Percentiles rank a stretch among this genome's conserved stretches.
Conservation (phyloP, 352 stramenopile species). For the Globisporangium orthogonon region DNA sequence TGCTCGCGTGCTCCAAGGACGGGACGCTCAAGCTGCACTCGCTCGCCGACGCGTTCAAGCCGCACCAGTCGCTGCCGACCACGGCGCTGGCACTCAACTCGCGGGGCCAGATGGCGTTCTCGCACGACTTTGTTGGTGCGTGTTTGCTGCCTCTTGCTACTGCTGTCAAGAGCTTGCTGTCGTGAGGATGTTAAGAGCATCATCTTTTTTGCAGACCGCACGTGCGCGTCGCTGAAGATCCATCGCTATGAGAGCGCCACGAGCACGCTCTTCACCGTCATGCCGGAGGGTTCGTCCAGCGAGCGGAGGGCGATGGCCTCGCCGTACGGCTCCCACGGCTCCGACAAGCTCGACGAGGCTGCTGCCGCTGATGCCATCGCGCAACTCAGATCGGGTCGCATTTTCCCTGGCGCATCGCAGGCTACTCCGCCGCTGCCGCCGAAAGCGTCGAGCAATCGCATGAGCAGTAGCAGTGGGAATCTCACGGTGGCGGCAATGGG, state of each 20-base stretch:
- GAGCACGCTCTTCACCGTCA: slow-evolving; percentile 68
- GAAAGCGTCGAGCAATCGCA: not conserved
- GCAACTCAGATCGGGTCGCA: slow-evolving; percentile 1
- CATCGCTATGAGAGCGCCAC: slow-evolving; percentile 53
- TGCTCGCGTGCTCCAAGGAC: slow-evolving; percentile 86
- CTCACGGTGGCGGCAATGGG: slow-evolving; percentile 1
- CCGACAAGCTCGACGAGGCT: slow-evolving; percentile 10
- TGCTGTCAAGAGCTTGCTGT: not conserved
- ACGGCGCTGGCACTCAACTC: slow-evolving; percentile 75
- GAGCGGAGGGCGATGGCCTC: not conserved
- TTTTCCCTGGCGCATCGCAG: slow-evolving; percentile 2
- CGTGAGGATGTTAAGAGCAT: not conserved
- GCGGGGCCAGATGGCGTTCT: slow-evolving; percentile 74
- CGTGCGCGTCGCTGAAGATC: slow-evolving; percentile 79
- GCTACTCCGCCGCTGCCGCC: slow-evolving; percentile 12
- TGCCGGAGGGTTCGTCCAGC: slow-evolving; percentile 1
- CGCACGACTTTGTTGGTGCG: slow-evolving; percentile 77
- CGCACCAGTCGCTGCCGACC: slow-evolving; percentile 67
- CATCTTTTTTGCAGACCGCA: slow-evolving; percentile 40
- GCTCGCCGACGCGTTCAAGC: slow-evolving; percentile 78
- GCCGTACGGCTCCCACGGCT: slow-evolving; percentile 18
- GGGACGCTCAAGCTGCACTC: slow-evolving; percentile 83
- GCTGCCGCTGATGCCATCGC: not conserved
- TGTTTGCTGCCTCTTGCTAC: not conserved
- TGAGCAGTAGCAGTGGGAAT: slow-evolving; percentile 14